Base-by-base conservation (phyloP, 805 yeast species). In the Starmerella sirachaensis region DNA sequence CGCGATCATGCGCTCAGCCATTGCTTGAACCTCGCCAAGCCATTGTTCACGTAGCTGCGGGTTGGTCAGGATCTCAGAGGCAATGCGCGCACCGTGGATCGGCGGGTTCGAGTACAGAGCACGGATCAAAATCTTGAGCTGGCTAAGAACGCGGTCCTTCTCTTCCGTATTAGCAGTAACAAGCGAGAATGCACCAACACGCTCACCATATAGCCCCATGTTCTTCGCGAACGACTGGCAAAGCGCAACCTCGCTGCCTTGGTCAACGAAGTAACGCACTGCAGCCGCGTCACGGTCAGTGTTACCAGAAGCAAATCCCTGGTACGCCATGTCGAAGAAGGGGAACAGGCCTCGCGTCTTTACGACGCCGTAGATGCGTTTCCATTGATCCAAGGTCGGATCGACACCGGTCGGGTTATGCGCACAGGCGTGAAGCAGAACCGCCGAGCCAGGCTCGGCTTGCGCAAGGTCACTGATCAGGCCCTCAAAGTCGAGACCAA, bases 331-430 rank as follows among this genome's bases (percentile, higher is more conserved):
- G 64, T 86, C 97, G 45, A 86, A 73, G 56, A 88, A 66, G 28
- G 94, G 93, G 59, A 80, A 70, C 52, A 82, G 70, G 30, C 69
- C 63, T 56, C 72, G 71, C 33, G 65, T 58, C 50, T 70, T 62
- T 28, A 81, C 56, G 23, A 77, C 72, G 33, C 76, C 73, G 51
- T 81, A 66, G 27, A 88, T 81, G 57, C 69, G 61, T 44, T 70
- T 66, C 95, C 94, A 85, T 57, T 86, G 83, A 46, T 74, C 81
- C 19, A 63, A 60, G 13, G 83, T 74, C 44, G 93, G 91, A 57
- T 86, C 96, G 58, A 86, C 75, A 47, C 96, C 97, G 14, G 96
- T 88, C 38, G 97, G 97, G 66, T 86, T 88, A 65, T 86, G 96
- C 54, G 95, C 91, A 58, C 95, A 85, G 7, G 94, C 94, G 60